phyloP scores from a whole-genome alignment of 2,329 filamentous ascomycete species.

The Ascochyta viciae-villosae region DNA sequence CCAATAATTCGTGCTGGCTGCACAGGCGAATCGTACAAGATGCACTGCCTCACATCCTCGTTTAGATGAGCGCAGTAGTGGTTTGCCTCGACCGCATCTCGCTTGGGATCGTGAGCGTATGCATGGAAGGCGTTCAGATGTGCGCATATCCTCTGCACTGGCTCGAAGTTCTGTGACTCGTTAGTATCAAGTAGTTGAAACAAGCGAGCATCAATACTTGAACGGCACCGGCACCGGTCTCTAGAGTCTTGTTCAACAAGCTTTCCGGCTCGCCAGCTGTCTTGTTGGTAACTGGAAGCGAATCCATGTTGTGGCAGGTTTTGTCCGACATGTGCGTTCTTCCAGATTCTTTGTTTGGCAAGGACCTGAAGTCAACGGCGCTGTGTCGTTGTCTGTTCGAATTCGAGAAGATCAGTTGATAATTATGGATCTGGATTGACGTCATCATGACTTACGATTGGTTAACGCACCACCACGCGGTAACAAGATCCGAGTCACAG shows the following conservation, averaged over 20 bases:
- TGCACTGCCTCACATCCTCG: conserved; percentile 81
- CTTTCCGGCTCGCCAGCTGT: conserved; percentile 60
- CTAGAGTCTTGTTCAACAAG: conserved; percentile 64
- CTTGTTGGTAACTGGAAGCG: conserved; percentile 50
- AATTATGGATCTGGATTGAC: conserved; percentile 8
- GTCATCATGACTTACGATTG: conserved; percentile 19
- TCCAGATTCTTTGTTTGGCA: background rate
- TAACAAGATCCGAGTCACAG: background rate
- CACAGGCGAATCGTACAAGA: conserved; percentile 78
- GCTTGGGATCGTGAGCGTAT: conserved; percentile 74
- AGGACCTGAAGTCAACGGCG: background rate
- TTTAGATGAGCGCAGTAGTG: conserved; percentile 85
- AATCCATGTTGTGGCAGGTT: conserved; percentile 39
- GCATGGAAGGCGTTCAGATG: conserved; percentile 88
- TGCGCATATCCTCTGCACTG: conserved; percentile 77
- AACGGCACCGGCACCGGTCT: conserved; percentile 66
- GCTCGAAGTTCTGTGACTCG: conserved; percentile 65
- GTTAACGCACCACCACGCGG: background rate
- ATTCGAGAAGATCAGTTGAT: conserved; percentile 2
- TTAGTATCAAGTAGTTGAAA: background rate
- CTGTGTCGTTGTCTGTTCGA: background rate
- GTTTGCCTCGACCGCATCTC: conserved; percentile 73
- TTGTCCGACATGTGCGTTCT: conserved; percentile 2
- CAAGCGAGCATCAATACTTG: conserved; percentile 54
- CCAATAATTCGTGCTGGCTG: conserved; percentile 77